These are phyloP conservation scores for Candida gorgasii DNA, from an alignment of 805 yeast genomes.

Conservation along the genomic window DNA sequence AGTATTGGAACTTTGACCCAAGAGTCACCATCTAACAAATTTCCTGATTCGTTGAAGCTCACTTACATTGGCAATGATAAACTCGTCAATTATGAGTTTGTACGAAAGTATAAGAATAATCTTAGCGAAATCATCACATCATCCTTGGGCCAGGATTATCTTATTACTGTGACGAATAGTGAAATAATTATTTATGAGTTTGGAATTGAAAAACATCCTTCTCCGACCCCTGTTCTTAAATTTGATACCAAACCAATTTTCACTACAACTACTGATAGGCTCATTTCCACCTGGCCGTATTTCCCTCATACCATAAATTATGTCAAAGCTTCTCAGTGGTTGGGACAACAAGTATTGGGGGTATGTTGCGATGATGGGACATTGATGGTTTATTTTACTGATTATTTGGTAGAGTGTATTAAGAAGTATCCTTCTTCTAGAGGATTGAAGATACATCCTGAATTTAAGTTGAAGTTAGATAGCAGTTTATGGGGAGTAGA, in stretches of 20 bases:
- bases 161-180: slow-evolving; percentile 37
- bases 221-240: slow-evolving; percentile 23
- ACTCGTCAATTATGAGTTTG: slow-evolving; percentile 22
- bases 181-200: slow-evolving; percentile 35
- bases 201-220: slow-evolving; percentile 30
- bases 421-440: slow-evolving; percentile 12
- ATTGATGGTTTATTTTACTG: slow-evolving; percentile 36
- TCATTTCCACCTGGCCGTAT: slow-evolving; percentile 51
- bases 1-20: slow-evolving; percentile 1
- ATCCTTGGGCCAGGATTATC: slow-evolving; percentile 16
- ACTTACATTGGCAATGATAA: slow-evolving; percentile 21
- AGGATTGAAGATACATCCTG: slow-evolving; percentile 24
- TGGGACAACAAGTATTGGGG: slow-evolving; percentile 37
- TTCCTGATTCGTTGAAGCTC: slow-evolving; percentile 32
- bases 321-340: slow-evolving; percentile 39
- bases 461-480: slow-evolving; percentile 30
- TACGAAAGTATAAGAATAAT: slow-evolving; percentile 45
- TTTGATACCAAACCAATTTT: slow-evolving; percentile 44
- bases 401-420: slow-evolving; percentile 23
- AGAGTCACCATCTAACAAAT: slow-evolving; percentile 21
- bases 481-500: slow-evolving; percentile 68
- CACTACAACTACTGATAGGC: slow-evolving; percentile 42
- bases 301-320: slow-evolving; percentile 59
- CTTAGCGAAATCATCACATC: slow-evolving; percentile 25
- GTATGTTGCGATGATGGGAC: slow-evolving; percentile 60